Conservation (phyloP, 2,329 filamentous ascomycete species). For the Penicillium sp. region DNA sequence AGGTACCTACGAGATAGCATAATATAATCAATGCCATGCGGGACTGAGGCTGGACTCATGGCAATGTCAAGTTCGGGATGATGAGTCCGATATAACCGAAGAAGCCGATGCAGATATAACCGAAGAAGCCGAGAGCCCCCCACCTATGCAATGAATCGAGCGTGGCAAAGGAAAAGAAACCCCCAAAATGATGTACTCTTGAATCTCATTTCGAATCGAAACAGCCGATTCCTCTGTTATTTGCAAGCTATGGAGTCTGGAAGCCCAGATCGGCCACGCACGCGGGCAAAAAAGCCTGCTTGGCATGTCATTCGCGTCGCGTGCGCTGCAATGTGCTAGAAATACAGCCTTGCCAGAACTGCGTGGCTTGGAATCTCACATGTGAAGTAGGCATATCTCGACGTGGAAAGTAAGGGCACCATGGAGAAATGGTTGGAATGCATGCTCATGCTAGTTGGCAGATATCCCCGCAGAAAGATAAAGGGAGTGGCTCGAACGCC, state of each 20-base stretch:
- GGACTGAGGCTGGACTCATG: too few relatives aligned
- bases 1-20: too few relatives aligned
- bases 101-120: conserved; percentile 13
- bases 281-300: conserved; percentile 45
- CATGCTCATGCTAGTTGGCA: conserved; percentile 7
- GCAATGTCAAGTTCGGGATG: too few relatives aligned
- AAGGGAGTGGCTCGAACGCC: conserved; percentile 6
- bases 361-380: conserved; percentile 33
- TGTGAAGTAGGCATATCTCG: conserved; percentile 45
- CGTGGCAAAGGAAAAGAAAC: neutral
- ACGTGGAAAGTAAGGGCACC: conserved; percentile 41
- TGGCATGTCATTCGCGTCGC: conserved; percentile 45
- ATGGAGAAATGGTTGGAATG: neutral
- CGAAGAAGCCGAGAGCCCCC: conserved; percentile 18
- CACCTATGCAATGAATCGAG: neutral
- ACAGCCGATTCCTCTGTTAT: conserved; percentile 17
- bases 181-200: neutral
- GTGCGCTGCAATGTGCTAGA: conserved; percentile 49
- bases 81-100: too few relatives aligned
- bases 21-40: too few relatives aligned
- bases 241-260: conserved; percentile 2
- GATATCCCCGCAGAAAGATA: conserved; percentile 23
- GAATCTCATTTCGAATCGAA: neutral
- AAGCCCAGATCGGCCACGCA: conserved; percentile 17
- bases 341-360: conserved; percentile 45